Conservation (phyloP, 176 grass and related monocot species). For the Musa beccarii region DNA sequence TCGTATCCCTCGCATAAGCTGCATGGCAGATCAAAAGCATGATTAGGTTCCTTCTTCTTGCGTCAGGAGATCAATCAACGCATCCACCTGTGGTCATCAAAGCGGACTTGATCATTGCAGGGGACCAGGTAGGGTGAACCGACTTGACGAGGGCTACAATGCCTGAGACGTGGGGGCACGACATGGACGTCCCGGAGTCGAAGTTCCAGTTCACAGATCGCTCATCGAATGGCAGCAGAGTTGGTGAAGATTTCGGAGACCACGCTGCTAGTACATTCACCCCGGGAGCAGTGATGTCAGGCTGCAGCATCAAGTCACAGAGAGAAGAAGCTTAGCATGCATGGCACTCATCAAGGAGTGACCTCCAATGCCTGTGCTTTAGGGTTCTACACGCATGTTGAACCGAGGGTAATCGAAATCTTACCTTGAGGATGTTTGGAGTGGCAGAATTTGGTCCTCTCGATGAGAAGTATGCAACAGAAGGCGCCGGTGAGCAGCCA, state of each 20-base stretch:
- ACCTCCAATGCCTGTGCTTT: too few species aligned
- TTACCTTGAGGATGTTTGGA: conserved; percentile 80
- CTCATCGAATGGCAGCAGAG: conserved; percentile 40
- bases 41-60: background rate
- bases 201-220: conserved; percentile 68
- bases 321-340: background rate
- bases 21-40: conserved; percentile 1
- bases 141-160: conserved; percentile 72
- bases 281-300: conserved; percentile 70
- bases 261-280: conserved; percentile 87
- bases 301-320: conserved; percentile 29
- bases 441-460: conserved; percentile 62
- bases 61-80: background rate
- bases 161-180: conserved; percentile 83
- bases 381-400: too few species aligned
- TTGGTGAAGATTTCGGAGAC: conserved; percentile 60
- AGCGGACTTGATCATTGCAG: conserved; percentile 72
- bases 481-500: conserved; percentile 51
- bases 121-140: conserved; percentile 71
- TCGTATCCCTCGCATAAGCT: conserved; percentile 56
- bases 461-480: conserved; percentile 69
- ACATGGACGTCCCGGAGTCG: conserved; percentile 82
- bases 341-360: background rate
- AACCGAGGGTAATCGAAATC: background rate
- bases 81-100: conserved; percentile 74